These are phyloP conservation scores for Penicillium psychrofluorescens DNA, from an alignment of 495 filamentous ascomycete species.

Conservation along the genomic window DNA sequence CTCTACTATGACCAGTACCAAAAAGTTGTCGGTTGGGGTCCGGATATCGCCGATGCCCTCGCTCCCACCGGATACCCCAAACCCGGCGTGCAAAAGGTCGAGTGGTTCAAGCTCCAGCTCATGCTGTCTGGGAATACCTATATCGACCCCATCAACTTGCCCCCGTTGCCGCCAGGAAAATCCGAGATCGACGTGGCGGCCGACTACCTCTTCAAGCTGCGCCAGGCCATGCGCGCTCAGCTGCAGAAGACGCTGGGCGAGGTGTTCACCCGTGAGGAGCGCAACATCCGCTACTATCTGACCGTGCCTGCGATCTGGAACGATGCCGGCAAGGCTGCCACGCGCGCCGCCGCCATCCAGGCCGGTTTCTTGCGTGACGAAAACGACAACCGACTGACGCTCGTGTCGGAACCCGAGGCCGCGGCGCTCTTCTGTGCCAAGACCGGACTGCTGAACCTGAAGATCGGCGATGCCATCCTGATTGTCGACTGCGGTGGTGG, in stretches of 20 bases:
- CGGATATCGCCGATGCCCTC: constrained; percentile 71
- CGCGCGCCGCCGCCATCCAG: constrained; percentile 68
- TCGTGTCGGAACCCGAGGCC: constrained; percentile 72
- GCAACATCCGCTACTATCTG: constrained; percentile 70
- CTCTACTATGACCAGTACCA: constrained; percentile 80
- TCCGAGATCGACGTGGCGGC: constrained; percentile 75
- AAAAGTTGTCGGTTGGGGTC: constrained; percentile 76
- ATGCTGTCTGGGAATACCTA: constrained; percentile 79
- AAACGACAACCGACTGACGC: constrained; percentile 66
- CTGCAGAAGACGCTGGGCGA: constrained; percentile 70
- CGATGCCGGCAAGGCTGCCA: constrained; percentile 73
- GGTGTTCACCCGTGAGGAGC: constrained; percentile 70
- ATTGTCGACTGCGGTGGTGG: constrained; percentile 78
- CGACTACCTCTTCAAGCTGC: constrained; percentile 73
- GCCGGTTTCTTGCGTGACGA: constrained; percentile 70
- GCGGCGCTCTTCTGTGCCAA: constrained; percentile 76
- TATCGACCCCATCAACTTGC: constrained; percentile 75
- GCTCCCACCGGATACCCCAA: constrained; percentile 76
- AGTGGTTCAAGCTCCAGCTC: constrained; percentile 79
- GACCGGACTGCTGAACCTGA: constrained; percentile 67
- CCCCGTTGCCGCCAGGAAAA: constrained; percentile 69
- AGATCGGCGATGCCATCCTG: constrained; percentile 67
- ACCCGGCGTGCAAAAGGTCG: constrained; percentile 72
- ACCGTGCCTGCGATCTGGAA: constrained; percentile 79
- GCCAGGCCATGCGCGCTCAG: constrained; percentile 69